Evolutionary conservation across 2,329 filamentous ascomycete genomes (phyloP).

Genomic region (Clonostachys byssicola): DNA sequence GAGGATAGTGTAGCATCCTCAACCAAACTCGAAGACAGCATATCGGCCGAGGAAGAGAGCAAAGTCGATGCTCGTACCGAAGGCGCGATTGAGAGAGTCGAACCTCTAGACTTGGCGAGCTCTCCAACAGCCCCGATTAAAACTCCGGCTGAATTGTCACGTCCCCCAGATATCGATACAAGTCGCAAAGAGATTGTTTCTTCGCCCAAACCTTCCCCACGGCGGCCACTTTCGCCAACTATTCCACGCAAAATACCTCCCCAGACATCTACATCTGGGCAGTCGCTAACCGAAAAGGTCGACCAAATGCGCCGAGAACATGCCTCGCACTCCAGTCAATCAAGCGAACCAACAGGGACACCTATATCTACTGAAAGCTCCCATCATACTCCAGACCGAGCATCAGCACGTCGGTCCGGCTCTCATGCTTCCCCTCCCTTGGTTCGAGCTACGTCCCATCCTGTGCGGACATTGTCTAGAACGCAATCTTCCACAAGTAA

Average conservation of each 20-base stretch:
- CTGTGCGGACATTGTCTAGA: constrained; percentile 39
- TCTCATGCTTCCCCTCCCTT: constrained; percentile 46
- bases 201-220: neutral
- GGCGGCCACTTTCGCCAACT: constrained; percentile 13
- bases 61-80: constrained; percentile 11
- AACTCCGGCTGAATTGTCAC: constrained; percentile 4
- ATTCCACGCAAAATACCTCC: constrained; percentile 8
- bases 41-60: constrained; percentile 20
- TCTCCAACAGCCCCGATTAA: constrained; percentile 18
- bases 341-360: constrained; percentile 19
- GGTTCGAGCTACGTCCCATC: constrained; percentile 48
- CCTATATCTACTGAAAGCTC: constrained; percentile 12
- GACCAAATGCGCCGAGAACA: constrained; percentile 49
- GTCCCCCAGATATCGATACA: neutral
- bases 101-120: constrained; percentile 44
- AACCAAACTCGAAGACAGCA: constrained; percentile 10
- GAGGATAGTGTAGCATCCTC: constrained; percentile 20
- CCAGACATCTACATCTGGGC: constrained; percentile 10
- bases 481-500: constrained; percentile 39
- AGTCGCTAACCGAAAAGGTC: constrained; percentile 37
- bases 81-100: constrained; percentile 37
- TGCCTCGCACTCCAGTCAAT: constrained; percentile 16
- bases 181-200: no score
- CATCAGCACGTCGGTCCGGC: constrained; percentile 37
- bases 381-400: constrained; percentile 23